phyloP scores from a whole-genome alignment of 1,139 yeast genomes.

The Taiozyma sp. region DNA sequence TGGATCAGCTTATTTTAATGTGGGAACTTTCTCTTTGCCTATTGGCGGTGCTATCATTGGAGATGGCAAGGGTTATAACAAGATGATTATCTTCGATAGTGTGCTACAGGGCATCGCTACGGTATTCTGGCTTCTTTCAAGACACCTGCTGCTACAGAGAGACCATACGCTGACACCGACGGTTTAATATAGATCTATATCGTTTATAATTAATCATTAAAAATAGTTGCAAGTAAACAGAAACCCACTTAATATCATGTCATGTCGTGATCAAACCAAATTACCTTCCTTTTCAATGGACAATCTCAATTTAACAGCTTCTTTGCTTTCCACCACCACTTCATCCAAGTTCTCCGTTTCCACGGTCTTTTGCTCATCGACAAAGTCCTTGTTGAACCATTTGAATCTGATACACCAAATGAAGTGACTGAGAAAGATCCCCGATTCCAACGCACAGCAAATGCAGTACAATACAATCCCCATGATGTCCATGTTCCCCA shows the following conservation, averaged over 20 bases:
- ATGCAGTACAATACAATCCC: slow-evolving; percentile 73
- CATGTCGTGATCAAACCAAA: neutral
- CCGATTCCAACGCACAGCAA: slow-evolving; percentile 70
- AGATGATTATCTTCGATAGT: slow-evolving; percentile 17
- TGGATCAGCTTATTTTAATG: slow-evolving; percentile 41
- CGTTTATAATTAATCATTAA: neutral
- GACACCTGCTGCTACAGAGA: slow-evolving; percentile 16
- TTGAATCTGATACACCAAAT: slow-evolving; percentile 50
- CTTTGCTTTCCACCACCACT: neutral
- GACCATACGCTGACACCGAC: neutral
- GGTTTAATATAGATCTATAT: neutral
- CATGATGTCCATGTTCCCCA: slow-evolving; percentile 62
- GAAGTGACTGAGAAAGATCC: slow-evolving; percentile 66
- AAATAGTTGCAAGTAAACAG: neutral
- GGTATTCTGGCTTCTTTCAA: slow-evolving; percentile 26
- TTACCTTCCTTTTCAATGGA: neutral
- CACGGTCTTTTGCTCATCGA: neutral
- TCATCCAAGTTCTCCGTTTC: neutral
- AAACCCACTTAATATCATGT: neutral
- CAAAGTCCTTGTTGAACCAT: slow-evolving; percentile 10
- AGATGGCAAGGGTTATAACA: slow-evolving; percentile 23
- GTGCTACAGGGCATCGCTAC: slow-evolving; percentile 12
- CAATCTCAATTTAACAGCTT: neutral
- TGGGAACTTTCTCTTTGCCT: slow-evolving; percentile 43
- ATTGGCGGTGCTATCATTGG: slow-evolving; percentile 46